A percentile compares a stretch with the other conserved stretches of the same genome.
These are phyloP conservation scores for Eleusine coracana DNA, from an alignment of 176 grass and related monocot species.

Conservation along the genomic window DNA sequence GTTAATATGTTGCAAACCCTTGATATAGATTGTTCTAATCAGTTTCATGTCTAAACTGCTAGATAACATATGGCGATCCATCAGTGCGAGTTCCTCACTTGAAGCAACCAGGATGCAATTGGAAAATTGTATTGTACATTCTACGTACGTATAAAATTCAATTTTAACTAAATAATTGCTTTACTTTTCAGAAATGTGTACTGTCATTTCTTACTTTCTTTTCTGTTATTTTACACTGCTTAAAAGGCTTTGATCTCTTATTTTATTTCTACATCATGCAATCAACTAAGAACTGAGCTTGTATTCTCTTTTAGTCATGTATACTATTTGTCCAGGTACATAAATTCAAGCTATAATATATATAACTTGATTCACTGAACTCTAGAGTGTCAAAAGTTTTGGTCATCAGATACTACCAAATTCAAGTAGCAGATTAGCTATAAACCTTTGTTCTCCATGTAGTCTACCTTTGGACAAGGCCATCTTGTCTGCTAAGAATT, in stretches of 20 bases:
- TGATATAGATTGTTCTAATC: conserved; percentile 26
- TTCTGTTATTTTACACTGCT: background rate
- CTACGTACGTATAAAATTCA: conserved; percentile 62
- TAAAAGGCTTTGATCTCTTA: background rate
- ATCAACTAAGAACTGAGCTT: background rate
- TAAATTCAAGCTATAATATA: conserved; percentile 9
- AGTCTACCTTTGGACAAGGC: background rate
- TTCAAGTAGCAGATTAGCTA: background rate
- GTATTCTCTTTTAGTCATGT: background rate
- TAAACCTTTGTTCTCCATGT: background rate
- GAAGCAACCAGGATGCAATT: conserved; percentile 79
- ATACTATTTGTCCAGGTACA: background rate
- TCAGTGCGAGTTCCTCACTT: conserved; percentile 71
- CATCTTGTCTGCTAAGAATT: background rate
- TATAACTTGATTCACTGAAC: conserved; percentile 1
- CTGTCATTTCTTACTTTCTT: background rate
- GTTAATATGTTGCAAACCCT: conserved; percentile 13
- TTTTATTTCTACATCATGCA: background rate
- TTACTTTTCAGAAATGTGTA: conserved; percentile 22
- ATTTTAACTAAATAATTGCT: background rate
- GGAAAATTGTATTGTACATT: conserved; percentile 86
- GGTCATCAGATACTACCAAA: background rate
- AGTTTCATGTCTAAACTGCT: conserved; percentile 35
- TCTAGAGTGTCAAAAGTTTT: background rate
- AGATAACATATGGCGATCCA: conserved; percentile 99